These are phyloP conservation scores for Pleodorina starrii DNA, from an alignment of 139 green algal species.

Conservation along the genomic window DNA sequence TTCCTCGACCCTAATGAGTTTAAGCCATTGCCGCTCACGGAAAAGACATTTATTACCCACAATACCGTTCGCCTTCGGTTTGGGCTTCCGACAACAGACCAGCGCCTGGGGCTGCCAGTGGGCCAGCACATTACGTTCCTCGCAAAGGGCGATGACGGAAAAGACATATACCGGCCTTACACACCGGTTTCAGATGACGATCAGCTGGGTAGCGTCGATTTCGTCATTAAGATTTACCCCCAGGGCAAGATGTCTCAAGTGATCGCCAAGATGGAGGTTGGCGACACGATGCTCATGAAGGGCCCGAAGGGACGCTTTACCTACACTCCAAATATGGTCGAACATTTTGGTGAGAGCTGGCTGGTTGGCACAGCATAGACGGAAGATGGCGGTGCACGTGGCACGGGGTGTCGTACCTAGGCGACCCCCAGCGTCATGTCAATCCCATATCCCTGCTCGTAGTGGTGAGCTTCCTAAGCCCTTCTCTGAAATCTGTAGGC, in stretches of 20 bases:
- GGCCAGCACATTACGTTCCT: constrained; percentile 90
- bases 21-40: constrained; percentile 60
- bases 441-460: no score
- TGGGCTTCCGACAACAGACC: constrained; percentile 70
- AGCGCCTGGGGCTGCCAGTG: constrained; percentile 85
- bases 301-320: constrained; percentile 89
- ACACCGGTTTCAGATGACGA: constrained; percentile 82
- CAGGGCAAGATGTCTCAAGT: constrained; percentile 91
- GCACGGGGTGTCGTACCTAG: no score
- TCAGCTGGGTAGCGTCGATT: constrained; percentile 78
- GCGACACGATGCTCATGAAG: constrained; percentile 88
- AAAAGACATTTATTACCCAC: constrained; percentile 73
- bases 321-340: constrained; percentile 83
- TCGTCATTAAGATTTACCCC: constrained; percentile 94
- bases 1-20: constrained; percentile 67
- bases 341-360: constrained; percentile 72
- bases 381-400: no score
- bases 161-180: constrained; percentile 82
- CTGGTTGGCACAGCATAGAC: no score
- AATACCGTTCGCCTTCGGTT: constrained; percentile 83
- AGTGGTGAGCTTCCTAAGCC: no score
- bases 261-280: constrained; percentile 83
- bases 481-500: no score
- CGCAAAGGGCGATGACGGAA: constrained; percentile 68
- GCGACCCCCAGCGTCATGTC: no score